phyloP scores from a whole-genome alignment of 768 basidiomycete genomes.

The Leccinellum rugosiceps region DNA sequence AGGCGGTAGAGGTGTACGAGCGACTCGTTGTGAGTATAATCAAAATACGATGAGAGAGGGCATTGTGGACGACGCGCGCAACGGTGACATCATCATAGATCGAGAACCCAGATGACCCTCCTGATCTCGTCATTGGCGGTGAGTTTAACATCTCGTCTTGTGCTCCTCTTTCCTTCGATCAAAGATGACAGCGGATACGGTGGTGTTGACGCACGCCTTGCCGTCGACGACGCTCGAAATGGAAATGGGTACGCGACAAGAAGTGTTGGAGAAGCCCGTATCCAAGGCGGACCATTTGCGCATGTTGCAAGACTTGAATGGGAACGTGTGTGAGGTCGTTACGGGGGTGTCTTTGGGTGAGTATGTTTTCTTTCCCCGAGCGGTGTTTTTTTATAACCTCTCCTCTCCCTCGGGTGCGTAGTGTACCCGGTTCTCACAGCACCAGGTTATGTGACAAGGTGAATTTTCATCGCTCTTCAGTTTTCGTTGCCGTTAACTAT shows the following conservation, averaged over 20 bases:
- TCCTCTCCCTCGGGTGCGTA: slow-evolving; percentile 19
- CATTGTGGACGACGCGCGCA: neutral
- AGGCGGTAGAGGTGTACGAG: slow-evolving; percentile 86
- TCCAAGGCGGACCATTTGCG: slow-evolving; percentile 78
- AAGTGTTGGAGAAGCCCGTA: slow-evolving; percentile 85
- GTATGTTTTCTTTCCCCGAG: slow-evolving; percentile 16
- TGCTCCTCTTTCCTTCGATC: neutral
- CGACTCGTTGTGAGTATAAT: slow-evolving; percentile 57
- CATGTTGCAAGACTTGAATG: slow-evolving; percentile 87
- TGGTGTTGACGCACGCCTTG: slow-evolving; percentile 79
- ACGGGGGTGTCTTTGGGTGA: slow-evolving; percentile 84
- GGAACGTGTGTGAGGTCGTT: slow-evolving; percentile 84
- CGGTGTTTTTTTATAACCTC: neutral
- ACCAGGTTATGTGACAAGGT: slow-evolving; percentile 76
- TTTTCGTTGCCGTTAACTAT: neutral
- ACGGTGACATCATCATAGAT: slow-evolving; percentile 27
- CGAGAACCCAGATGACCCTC: slow-evolving; percentile 61
- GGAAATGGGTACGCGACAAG: slow-evolving; percentile 50
- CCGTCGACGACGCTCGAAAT: slow-evolving; percentile 49
- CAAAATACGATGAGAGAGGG: neutral
- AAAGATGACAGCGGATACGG: slow-evolving; percentile 76
- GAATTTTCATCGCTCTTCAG: slow-evolving; percentile 10
- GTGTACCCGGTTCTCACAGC: slow-evolving; percentile 73
- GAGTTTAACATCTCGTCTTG: slow-evolving; percentile 2
- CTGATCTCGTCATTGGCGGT: slow-evolving; percentile 82